Evolutionary conservation across 2,329 filamentous ascomycete genomes (phyloP).

Genomic region (Nigrospora sphaerica): DNA sequence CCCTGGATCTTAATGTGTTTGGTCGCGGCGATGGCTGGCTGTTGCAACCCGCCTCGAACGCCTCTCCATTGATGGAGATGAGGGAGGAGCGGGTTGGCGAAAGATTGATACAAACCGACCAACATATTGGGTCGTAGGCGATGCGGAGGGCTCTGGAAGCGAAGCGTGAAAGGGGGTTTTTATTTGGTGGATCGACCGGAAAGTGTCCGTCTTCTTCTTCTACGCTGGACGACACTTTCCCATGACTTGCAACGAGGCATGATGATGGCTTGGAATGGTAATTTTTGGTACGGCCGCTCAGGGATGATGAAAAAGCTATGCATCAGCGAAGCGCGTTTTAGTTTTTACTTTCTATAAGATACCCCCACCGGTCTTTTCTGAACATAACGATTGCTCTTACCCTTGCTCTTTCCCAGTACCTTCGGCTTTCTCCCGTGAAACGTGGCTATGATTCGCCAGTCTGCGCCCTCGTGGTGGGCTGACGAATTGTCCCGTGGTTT

Average conservation of each 20-base stretch:
- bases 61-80: background rate
- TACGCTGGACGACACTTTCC: background rate
- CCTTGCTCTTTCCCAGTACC: too few species aligned
- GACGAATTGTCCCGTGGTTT: too few species aligned
- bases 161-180: constrained; percentile 4
- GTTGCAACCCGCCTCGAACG: constrained; percentile 1
- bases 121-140: background rate
- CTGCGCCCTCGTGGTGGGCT: too few species aligned
- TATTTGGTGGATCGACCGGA: background rate
- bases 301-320: too few species aligned
- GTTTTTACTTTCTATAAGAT: too few species aligned
- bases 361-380: too few species aligned
- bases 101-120: background rate
- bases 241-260: constrained; percentile 2
- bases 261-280: background rate
- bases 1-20: constrained; percentile 5
- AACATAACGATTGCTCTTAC: too few species aligned
- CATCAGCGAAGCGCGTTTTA: too few species aligned
- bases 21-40: constrained; percentile 9
- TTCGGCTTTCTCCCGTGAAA: too few species aligned
- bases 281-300: too few species aligned
- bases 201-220: background rate
- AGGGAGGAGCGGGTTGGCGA: background rate
- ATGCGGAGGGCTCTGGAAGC: constrained; percentile 15
- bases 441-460: too few species aligned